phyloP scores from a whole-genome alignment of 176 grass and related monocot genomes.

The Rhynchospora breviuscula region DNA sequence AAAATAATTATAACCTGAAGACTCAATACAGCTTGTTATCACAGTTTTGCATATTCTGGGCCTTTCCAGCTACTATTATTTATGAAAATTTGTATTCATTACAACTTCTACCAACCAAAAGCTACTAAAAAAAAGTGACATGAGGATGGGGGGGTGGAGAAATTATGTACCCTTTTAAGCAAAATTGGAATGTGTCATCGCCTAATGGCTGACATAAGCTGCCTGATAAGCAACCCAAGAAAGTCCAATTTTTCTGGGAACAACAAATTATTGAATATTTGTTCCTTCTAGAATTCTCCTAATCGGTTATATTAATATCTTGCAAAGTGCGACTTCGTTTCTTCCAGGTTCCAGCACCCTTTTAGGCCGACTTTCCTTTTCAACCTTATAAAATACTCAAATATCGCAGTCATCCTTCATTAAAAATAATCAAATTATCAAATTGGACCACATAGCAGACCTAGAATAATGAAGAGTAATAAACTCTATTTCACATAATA shows the following conservation, averaged over 20 bases:
- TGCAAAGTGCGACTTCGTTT: not conserved
- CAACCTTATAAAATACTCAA: not conserved
- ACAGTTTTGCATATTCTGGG: no score
- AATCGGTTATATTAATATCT: not conserved
- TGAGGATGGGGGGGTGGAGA: not conserved
- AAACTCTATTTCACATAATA: no score
- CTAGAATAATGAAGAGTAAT: no score
- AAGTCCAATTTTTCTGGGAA: not conserved
- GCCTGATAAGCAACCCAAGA: not conserved
- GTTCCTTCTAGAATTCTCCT: not conserved
- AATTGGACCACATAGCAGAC: not conserved
- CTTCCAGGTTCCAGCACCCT: not conserved
- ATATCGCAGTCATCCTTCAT: not conserved
- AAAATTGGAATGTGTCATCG: not conserved
- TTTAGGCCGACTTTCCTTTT: not conserved
- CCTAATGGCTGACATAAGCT: not conserved
- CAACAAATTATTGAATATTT: not conserved
- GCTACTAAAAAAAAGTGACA: not conserved
- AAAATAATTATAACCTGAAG: no score
- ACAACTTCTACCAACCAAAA: not conserved
- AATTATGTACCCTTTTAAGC: not conserved
- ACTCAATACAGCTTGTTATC: no score
- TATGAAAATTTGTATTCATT: not conserved
- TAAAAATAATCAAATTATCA: not conserved
- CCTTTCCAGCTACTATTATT: no score